Base-by-base conservation (phyloP, 148 eudicot species). In the Cornus suecica region DNA sequence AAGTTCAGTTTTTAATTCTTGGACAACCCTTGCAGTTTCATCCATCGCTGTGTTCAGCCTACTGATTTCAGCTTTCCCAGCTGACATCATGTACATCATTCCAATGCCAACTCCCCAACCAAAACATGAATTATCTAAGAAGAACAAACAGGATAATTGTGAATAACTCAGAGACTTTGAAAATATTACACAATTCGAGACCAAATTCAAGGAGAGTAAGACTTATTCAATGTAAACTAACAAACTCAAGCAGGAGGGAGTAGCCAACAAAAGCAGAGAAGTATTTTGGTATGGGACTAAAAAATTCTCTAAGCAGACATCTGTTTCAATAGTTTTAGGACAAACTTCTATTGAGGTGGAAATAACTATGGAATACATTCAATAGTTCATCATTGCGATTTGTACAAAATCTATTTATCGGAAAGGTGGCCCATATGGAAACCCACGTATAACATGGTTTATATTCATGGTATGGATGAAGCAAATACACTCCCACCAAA, bases 11-110 rank as follows among this genome's bases (percentile, higher is more conserved):
- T 88, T 90, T 26, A 90, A 72, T 73, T 88, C 92, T 62, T 84
- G 76, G 66, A 92, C 87, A 75, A 79, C 86, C 77, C 88, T 88
- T 72, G 86, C 80, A 68, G 97, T 89, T 80, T 88, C 93, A 58
- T 85, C 91, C 82, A 88, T 69, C 15, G 86, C 80, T 4, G 48
- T 24, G 72, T 85, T 88, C 75, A 91, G 79, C 87, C 75, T 86
- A 73, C 71, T 80, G 30, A 92, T 85, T 78, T 92, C 93, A 23
- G 86, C 80, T 69, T 88, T 92, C 76, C 90, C 90, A 78, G 92
- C 78, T 68, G 97, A 90, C 92, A 92, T 87, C 94, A 90, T 92
- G 81, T 78, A 92, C 84, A 86, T 84, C 30, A 92, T 81, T 66
- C 97, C 94, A 76, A 89, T 78, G 42, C 94, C 88, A 69, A 90